Evolutionary conservation across 495 filamentous ascomycete genomes (phyloP).

Genomic region (Aspergillus avenaceus): DNA sequence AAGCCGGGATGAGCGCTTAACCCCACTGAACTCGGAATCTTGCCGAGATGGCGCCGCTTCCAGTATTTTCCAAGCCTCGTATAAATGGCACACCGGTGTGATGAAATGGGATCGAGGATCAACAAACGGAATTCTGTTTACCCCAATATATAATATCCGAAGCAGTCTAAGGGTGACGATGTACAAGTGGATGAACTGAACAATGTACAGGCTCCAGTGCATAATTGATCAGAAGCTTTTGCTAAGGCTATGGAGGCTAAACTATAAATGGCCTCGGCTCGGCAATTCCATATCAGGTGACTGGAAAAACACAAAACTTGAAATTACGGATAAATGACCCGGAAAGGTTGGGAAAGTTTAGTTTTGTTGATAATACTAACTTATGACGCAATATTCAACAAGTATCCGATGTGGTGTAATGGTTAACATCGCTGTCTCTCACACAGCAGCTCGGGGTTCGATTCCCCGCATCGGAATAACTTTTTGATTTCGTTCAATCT

Average conservation of each 20-base stretch:
- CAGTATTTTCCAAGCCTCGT: not conserved
- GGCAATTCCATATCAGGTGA: no score
- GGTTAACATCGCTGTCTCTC: slow-evolving; percentile 29
- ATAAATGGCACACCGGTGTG: not conserved
- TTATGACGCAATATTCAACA: slow-evolving; percentile 9
- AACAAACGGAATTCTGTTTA: not conserved
- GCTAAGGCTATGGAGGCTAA: not conserved
- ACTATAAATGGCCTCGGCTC: not conserved
- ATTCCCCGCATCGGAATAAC: slow-evolving; percentile 27
- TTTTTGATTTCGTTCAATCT: not conserved
- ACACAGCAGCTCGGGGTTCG: slow-evolving; percentile 32
- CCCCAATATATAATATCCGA: not conserved
- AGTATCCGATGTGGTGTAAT: slow-evolving; percentile 31
- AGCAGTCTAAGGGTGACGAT: not conserved
- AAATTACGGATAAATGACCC: no score
- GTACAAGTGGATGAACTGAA: not conserved
- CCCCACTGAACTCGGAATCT: not conserved
- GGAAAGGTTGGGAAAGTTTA: no score
- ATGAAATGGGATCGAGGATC: not conserved
- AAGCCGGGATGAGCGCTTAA: not conserved
- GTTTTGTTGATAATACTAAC: not conserved
- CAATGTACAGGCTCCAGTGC: not conserved
- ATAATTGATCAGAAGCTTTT: not conserved
- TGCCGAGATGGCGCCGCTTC: not conserved
- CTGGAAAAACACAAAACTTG: no score